Percentiles rank a stretch among this genome's conserved stretches.
Conservation (phyloP, 2,329 filamentous ascomycete genomes). For the Pyrenophora graminea region DNA sequence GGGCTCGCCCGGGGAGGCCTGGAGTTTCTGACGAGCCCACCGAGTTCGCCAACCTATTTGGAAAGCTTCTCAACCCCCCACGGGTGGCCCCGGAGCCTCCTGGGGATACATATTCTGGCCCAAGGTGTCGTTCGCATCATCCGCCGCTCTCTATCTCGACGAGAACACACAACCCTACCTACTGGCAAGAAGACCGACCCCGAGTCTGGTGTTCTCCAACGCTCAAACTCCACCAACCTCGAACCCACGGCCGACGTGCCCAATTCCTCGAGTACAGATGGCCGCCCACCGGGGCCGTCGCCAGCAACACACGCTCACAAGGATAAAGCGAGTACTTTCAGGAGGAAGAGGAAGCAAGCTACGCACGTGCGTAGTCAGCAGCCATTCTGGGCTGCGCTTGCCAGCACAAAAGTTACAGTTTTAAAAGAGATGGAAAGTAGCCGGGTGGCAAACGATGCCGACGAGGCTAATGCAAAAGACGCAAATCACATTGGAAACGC, state of each 20-base stretch:
- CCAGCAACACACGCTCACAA: slow-evolving; percentile 58
- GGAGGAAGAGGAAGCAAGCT: slow-evolving; percentile 88
- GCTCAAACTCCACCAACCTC: slow-evolving; percentile 39
- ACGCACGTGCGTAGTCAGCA: slow-evolving; percentile 88
- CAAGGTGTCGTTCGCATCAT: slow-evolving; percentile 74
- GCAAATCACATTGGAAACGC: slow-evolving; percentile 77
- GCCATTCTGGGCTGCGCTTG: slow-evolving; percentile 90
- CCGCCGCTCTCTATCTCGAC: slow-evolving; percentile 52
- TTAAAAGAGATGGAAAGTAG: slow-evolving; percentile 80
- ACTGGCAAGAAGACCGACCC: slow-evolving; percentile 58
- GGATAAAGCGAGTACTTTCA: slow-evolving; percentile 68
- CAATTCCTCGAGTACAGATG: slow-evolving; percentile 51
- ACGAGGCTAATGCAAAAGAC: slow-evolving; percentile 74
- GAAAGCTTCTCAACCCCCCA: slow-evolving; percentile 54
- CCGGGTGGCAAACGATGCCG: slow-evolving; percentile 72
- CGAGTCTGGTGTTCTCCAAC: slow-evolving; percentile 57
- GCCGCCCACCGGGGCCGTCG: slow-evolving; percentile 56
- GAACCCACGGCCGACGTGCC: slow-evolving; percentile 57
- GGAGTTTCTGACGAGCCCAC: slow-evolving; percentile 46
- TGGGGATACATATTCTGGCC: slow-evolving; percentile 75
- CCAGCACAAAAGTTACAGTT: slow-evolving; percentile 95
- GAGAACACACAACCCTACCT: slow-evolving; percentile 40
- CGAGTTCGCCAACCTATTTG: slow-evolving; percentile 39
- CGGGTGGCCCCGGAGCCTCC: slow-evolving; percentile 68
- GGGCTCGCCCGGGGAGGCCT: slow-evolving; percentile 49